Percentiles rank a stretch among this genome's conserved stretches.
These are phyloP conservation scores for Diutina pseudorugosa DNA, from an alignment of 1,139 yeast species.

Conservation along the genomic window DNA sequence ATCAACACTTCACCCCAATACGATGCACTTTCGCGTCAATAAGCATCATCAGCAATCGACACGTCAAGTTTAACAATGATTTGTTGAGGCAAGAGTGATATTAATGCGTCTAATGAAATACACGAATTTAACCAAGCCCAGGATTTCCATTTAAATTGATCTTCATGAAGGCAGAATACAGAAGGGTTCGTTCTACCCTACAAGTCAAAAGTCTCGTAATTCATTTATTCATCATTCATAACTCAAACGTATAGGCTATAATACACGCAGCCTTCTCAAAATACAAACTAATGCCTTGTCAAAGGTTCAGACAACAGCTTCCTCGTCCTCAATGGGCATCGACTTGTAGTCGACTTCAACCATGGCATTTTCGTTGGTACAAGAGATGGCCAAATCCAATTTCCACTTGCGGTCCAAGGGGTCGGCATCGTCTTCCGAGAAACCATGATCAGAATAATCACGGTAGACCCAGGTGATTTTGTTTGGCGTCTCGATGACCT, in stretches of 20 bases:
- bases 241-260: background rate
- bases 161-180: too few species aligned
- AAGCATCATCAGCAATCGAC: background rate
- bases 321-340: constrained; percentile 14
- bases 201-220: too few species aligned
- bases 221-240: background rate
- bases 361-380: constrained; percentile 48
- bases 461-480: constrained; percentile 33
- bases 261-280: background rate
- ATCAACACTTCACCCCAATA: constrained; percentile 54
- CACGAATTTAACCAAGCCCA: too few species aligned
- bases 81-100: too few species aligned
- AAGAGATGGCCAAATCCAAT: constrained; percentile 42
- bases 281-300: background rate
- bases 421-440: constrained; percentile 33
- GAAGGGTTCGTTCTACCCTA: too few species aligned
- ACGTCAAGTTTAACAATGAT: too few species aligned
- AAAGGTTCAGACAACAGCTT: background rate
- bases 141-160: too few species aligned
- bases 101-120: too few species aligned
- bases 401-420: constrained; percentile 41
- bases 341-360: constrained; percentile 50
- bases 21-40: constrained; percentile 21
- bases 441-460: constrained; percentile 44
- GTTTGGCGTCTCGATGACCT: constrained; percentile 32